Conservation (phyloP, 2,329 filamentous ascomycete genomes). For the Diaporthe destruens region DNA sequence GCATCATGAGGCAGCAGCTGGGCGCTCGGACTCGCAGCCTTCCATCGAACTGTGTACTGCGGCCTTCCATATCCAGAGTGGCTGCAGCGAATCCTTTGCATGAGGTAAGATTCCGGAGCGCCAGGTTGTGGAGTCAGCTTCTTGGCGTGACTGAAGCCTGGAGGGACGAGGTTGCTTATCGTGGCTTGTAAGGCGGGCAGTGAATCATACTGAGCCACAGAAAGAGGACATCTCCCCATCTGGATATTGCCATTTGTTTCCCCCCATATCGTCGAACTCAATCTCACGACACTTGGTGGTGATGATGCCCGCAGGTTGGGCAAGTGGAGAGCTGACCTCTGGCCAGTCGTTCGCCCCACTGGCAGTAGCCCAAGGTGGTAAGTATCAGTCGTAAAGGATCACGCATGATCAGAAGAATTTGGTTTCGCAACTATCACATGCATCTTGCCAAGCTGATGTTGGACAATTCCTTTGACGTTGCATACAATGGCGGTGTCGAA, state of each 20-base stretch:
- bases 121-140: conserved; percentile 4
- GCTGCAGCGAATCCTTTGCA: conserved; percentile 7
- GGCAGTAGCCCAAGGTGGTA: not conserved
- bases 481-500: not conserved
- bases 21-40: not conserved
- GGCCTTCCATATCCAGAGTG: not conserved
- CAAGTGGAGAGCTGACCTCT: not conserved
- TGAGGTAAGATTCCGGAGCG: conserved; percentile 16
- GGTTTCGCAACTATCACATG: too few relatives aligned
- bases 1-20: not conserved
- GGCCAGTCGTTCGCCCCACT: not conserved
- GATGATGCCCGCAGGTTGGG: too few relatives aligned
- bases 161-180: not conserved
- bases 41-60: not conserved
- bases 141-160: conserved; percentile 16
- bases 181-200: not conserved
- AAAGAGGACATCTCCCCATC: not conserved
- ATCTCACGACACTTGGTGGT: not conserved
- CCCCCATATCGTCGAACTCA: not conserved
- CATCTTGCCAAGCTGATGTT: not conserved
- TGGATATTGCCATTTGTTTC: not conserved
- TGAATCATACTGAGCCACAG: not conserved
- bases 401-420: too few relatives aligned
- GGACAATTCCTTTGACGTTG: not conserved
- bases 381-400: not conserved